Evolutionary conservation across 352 stramenopile species (phyloP), one percentile per base, ranked within the genome.

Genomic region (Globisporangium irregulare): DNA sequence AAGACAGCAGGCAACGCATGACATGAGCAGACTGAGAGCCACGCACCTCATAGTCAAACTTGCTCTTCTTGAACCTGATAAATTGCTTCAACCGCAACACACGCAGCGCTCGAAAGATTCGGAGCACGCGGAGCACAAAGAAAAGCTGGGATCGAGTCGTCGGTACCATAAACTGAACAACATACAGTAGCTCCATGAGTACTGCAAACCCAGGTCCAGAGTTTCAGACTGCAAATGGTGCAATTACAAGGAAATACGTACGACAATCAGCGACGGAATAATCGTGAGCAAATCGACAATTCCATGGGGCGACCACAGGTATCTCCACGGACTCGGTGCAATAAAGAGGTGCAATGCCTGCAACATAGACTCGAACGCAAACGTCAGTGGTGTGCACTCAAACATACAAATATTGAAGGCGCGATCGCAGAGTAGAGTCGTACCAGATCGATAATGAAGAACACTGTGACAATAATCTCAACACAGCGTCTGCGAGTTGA

Each of bases 251-350:
- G 29, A 32, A 4, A 32, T 32, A 32, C 29, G 22, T 38, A 89
- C 82, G 64, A 92, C 76, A 59, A 92, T 72, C 24, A 91, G 67
- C 18, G 82, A 78, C 20, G 84, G 84, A 7, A 89, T 78, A 54
- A 91, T 89, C 20, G 84, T 92, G 41, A 91, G 67, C n/a, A 92
- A 51, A 36, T 92, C 84, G 50, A 92, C 90, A 41, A 90, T 59
- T 0, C 84, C 84, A 50, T 84, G 77, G 0, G 73, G 71, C 0
- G 84, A 90, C 29, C 85, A 61, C 3, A 91, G 58, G 46, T 88
- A 91, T 41, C 73, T 59, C 62, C 75, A 72, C 4, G 77, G 71
- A n/a, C 78, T 69, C 1, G 67, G 55, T 0, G 78, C 74, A 15
- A 82, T 73, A 50, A 88, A 84, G 14, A 92, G 24, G 56, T 92